Percentiles rank a stretch among this genome's conserved stretches.
These are phyloP conservation scores for Suhomyces panamericanus DNA, from an alignment of 1,139 yeast species.

Conservation along the genomic window DNA sequence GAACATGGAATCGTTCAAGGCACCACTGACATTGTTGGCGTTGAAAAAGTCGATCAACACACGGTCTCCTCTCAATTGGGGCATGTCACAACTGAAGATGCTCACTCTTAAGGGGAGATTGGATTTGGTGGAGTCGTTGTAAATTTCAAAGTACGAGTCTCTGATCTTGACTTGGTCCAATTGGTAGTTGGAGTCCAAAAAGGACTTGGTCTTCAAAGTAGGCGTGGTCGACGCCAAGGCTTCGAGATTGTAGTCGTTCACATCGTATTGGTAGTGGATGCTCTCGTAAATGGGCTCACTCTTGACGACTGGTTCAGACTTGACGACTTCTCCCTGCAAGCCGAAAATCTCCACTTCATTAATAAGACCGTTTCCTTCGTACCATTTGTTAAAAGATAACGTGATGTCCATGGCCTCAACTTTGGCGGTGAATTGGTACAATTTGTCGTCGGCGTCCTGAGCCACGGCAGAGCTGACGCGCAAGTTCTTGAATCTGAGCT, in stretches of 20 bases:
- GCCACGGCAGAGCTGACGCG: slow-evolving; percentile 28
- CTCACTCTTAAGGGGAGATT: slow-evolving; percentile 49
- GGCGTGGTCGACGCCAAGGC: slow-evolving; percentile 11
- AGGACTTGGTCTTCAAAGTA: slow-evolving; percentile 9
- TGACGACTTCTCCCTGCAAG: slow-evolving; percentile 51
- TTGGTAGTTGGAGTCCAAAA: slow-evolving; percentile 45
- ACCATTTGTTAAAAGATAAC: slow-evolving; percentile 68
- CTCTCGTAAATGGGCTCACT: slow-evolving; percentile 22
- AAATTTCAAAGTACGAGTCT: slow-evolving; percentile 54
- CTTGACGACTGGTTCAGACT: background rate
- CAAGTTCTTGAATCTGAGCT: slow-evolving; percentile 58
- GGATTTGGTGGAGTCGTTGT: slow-evolving; percentile 30
- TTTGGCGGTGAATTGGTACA: slow-evolving; percentile 34
- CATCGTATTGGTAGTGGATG: slow-evolving; percentile 36
- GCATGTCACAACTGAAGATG: slow-evolving; percentile 65
- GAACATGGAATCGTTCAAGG: slow-evolving; percentile 71
- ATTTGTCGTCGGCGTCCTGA: slow-evolving; percentile 7
- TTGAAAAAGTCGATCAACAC: slow-evolving; percentile 64
- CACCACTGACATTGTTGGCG: slow-evolving; percentile 69
- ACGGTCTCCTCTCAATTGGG: slow-evolving; percentile 58
- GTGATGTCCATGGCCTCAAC: slow-evolving; percentile 59
- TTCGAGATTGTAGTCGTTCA: slow-evolving; percentile 28
- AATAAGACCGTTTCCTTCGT: slow-evolving; percentile 65
- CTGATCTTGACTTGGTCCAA: slow-evolving; percentile 52
- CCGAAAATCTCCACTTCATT: slow-evolving; percentile 64